Evolutionary conservation across 2,329 filamentous ascomycete species (phyloP).

Genomic region (Verticillium isaacii): DNA sequence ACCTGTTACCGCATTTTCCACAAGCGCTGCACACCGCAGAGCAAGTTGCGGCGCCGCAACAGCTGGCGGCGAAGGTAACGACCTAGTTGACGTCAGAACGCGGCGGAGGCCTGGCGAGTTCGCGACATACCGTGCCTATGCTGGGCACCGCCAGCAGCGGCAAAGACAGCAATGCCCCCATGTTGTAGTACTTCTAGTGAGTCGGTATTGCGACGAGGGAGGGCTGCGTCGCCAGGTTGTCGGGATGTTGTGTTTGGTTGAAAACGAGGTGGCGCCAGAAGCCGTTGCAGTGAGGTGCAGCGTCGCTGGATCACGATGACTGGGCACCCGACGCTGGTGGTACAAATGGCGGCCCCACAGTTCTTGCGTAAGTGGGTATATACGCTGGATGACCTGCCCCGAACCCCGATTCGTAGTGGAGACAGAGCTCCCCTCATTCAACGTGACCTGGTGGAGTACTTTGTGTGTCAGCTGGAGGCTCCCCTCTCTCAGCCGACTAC

Average conservation of each 20-base stretch:
- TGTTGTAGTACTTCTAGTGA: conserved; percentile 29
- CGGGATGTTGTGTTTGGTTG: background rate
- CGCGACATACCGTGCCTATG: conserved; percentile 68
- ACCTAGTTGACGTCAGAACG: conserved; percentile 43
- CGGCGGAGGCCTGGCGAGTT: background rate
- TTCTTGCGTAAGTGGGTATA: background rate
- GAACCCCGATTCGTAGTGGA: background rate
- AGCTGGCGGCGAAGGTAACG: conserved; percentile 76
- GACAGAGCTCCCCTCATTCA: background rate
- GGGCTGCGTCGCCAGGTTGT: background rate
- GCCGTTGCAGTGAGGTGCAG: background rate
- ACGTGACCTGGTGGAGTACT: background rate
- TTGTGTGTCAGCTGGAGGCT: background rate
- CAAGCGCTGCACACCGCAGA: conserved; percentile 94
- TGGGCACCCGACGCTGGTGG: background rate
- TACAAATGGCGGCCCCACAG: background rate
- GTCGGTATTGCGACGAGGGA: background rate
- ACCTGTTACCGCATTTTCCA: conserved; percentile 96
- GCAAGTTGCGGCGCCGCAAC: conserved; percentile 94
- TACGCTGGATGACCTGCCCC: background rate
- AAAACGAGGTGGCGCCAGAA: background rate
- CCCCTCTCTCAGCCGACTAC: background rate
- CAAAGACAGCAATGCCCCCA: conserved; percentile 89
- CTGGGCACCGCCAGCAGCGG: conserved; percentile 86
- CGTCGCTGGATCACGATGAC: background rate